Evolutionary conservation across 768 basidiomycete species (phyloP).

Genomic region (Auricularia auricula-judae): DNA sequence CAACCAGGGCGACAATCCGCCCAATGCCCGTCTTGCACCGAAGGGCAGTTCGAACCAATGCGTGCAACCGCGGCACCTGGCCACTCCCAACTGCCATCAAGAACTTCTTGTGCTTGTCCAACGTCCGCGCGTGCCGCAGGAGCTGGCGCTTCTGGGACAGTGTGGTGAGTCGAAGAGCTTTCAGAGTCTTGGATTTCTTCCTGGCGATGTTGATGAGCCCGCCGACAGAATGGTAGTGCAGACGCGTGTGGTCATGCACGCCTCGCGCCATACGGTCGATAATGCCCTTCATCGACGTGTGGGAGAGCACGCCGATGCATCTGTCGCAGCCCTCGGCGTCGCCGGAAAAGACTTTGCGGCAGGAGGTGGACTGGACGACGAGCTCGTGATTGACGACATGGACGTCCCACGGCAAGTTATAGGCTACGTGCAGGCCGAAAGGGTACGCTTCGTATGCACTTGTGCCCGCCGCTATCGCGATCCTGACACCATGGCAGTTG

Average conservation of each 20-base stretch:
- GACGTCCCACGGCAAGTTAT: conserved; percentile 8
- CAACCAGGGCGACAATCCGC: conserved; percentile 10
- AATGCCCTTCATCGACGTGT: conserved; percentile 9
- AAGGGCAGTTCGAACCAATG: conserved; percentile 11
- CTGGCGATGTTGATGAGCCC: conserved; percentile 7
- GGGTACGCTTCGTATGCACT: conserved; percentile 9
- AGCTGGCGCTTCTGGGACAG: not conserved
- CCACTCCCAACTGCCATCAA: conserved; percentile 16
- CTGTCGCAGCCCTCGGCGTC: not conserved
- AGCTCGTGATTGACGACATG: not conserved
- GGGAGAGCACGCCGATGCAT: not conserved
- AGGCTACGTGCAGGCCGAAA: conserved; percentile 7
- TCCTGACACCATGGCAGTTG: conserved; percentile 4
- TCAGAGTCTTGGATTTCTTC: conserved; percentile 4
- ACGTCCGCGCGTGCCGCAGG: not conserved
- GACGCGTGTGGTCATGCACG: conserved; percentile 9
- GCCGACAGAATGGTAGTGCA: conserved; percentile 9
- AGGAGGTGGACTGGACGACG: not conserved
- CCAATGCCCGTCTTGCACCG: conserved; percentile 10
- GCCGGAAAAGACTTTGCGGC: not conserved
- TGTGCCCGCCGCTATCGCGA: conserved; percentile 3
- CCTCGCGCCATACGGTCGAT: conserved; percentile 11
- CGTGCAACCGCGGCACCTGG: conserved; percentile 11
- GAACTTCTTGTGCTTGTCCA: conserved; percentile 14
- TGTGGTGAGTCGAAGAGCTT: not conserved